Conservation (phyloP, 345 rosid genomes). For the Syzygium aromaticum region DNA sequence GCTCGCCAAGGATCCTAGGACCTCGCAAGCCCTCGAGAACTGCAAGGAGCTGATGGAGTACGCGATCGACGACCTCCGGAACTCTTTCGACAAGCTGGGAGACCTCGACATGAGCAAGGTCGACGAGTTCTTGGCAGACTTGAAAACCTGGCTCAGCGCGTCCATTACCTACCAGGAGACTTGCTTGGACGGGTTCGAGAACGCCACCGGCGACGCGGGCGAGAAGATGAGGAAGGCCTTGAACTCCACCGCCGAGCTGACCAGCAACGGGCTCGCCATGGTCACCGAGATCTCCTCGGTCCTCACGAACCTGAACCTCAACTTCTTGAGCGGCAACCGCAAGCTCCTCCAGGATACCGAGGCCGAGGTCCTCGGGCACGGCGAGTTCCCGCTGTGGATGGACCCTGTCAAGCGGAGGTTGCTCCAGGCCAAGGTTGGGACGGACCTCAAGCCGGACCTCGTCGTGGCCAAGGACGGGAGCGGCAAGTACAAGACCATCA, state of each 20-base stretch:
- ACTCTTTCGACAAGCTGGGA: slow-evolving; percentile 10
- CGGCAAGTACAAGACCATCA: slow-evolving; percentile 24
- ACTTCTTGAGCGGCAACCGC: not conserved
- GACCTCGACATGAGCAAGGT: slow-evolving; percentile 11
- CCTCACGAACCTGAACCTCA: slow-evolving; percentile 2
- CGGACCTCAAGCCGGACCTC: slow-evolving; percentile 10
- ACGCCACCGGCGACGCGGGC: slow-evolving; percentile 18
- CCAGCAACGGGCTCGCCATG: slow-evolving; percentile 30
- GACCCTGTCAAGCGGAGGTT: slow-evolving; percentile 14
- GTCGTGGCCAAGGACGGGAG: slow-evolving; percentile 37
- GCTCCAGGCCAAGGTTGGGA: not conserved
- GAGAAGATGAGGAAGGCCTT: slow-evolving; percentile 19
- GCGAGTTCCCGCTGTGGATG: slow-evolving; percentile 18
- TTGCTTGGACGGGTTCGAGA: slow-evolving; percentile 32
- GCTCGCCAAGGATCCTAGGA: slow-evolving; percentile 22
- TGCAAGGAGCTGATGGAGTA: slow-evolving; percentile 29
- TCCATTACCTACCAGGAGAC: slow-evolving; percentile 32
- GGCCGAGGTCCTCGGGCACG: slow-evolving; percentile 11
- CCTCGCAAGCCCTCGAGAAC: slow-evolving; percentile 17
- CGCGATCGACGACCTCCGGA: slow-evolving; percentile 18
- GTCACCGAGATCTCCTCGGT: slow-evolving; percentile 11
- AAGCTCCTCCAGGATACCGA: slow-evolving; percentile 8
- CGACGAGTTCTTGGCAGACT: slow-evolving; percentile 17
- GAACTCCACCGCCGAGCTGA: slow-evolving; percentile 18
- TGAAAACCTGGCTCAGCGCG: slow-evolving; percentile 30